Evolutionary conservation across 2,329 filamentous ascomycete genomes (phyloP).

Genomic region (Coniosporium tulheliwenetii): DNA sequence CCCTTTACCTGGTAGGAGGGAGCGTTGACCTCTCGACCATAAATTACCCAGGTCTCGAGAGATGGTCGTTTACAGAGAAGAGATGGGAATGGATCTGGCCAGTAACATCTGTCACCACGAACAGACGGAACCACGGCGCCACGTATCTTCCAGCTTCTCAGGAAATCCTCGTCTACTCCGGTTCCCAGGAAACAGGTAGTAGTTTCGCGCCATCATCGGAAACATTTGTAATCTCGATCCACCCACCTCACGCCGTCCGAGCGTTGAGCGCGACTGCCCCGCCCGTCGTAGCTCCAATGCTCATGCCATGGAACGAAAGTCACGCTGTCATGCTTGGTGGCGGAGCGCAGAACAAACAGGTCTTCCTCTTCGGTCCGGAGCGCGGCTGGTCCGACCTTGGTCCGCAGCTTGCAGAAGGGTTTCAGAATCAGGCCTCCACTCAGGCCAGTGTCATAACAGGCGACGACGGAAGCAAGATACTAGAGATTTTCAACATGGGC

Average conservation of each 20-base stretch:
- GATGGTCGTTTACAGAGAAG: conserved; percentile 40
- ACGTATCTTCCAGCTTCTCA: conserved; percentile 56
- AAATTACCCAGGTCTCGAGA: conserved; percentile 60
- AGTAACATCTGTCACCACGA: conserved; percentile 40
- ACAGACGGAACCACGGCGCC: conserved; percentile 60
- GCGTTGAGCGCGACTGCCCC: conserved; percentile 45
- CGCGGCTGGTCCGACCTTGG: conserved; percentile 53
- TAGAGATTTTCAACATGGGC: conserved; percentile 65
- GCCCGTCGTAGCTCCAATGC: conserved; percentile 50
- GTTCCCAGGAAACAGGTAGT: conserved; percentile 40
- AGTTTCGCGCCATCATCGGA: conserved; percentile 38
- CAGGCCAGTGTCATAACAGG: conserved; percentile 53
- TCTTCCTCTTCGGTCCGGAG: conserved; percentile 56
- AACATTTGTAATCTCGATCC: conserved; percentile 58
- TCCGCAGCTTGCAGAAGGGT: conserved; percentile 43
- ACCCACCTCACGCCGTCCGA: conserved; percentile 46
- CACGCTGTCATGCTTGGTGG: conserved; percentile 65
- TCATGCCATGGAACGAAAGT: conserved; percentile 58
- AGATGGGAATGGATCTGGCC: conserved; percentile 43
- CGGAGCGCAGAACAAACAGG: conserved; percentile 43
- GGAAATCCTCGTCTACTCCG: conserved; percentile 67
- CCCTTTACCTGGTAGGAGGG: conserved; percentile 72
- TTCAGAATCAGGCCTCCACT: conserved; percentile 43
- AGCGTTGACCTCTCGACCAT: conserved; percentile 31
- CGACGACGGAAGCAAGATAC: conserved; percentile 59